Conservation (phyloP, 2,329 filamentous ascomycete species). For the Fusarium siculi region DNA sequence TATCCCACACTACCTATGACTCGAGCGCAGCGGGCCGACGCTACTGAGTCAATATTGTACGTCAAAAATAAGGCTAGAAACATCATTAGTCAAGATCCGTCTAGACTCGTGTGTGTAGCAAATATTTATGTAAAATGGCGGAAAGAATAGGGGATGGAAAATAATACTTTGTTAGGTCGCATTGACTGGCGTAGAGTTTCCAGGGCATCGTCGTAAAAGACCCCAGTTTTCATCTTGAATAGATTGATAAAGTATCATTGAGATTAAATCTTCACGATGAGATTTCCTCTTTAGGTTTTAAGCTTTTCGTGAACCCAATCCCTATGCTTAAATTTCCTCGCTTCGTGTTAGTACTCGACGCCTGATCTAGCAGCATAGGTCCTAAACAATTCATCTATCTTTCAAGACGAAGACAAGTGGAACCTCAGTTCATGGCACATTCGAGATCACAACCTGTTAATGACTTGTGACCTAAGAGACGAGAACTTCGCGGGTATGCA, state of each 20-base stretch:
- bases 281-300: background rate
- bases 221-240: background rate
- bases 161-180: fast-evolving
- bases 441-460: background rate
- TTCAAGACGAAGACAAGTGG: background rate
- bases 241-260: background rate
- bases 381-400: fast-evolving
- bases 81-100: background rate
- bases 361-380: fast-evolving
- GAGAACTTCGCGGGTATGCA: background rate
- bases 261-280: background rate
- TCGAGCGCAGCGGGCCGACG: background rate
- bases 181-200: background rate
- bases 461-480: too few relatives aligned
- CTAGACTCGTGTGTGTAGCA: background rate
- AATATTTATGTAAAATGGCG: background rate
- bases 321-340: background rate
- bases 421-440: background rate
- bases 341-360: background rate
- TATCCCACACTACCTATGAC: background rate
- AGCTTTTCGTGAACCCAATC: background rate
- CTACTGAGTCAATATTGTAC: background rate
- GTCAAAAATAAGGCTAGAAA: background rate
- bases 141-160: background rate
- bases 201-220: background rate